These are phyloP conservation scores for Aspergillus fructus DNA, from an alignment of 2,329 filamentous ascomycete species.

Conservation along the genomic window DNA sequence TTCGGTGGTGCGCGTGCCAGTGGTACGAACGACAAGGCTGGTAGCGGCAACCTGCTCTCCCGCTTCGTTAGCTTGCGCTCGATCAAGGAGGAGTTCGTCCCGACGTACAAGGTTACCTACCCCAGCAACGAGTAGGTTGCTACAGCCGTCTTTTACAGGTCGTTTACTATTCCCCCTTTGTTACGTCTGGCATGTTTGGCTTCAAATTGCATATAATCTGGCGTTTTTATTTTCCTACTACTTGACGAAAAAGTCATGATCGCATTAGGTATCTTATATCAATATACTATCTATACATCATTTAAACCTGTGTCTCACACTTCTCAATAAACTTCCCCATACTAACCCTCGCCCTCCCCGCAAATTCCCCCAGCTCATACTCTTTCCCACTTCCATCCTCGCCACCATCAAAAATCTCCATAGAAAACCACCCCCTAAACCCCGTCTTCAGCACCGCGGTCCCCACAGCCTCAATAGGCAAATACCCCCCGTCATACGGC, in stretches of 20 bases:
- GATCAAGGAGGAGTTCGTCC: conserved; percentile 73
- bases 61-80: conserved; percentile 67
- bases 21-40: conserved; percentile 73
- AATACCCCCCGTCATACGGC: conserved; percentile 68
- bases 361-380: conserved; percentile 44
- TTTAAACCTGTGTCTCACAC: conserved; percentile 21
- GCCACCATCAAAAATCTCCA: conserved; percentile 68
- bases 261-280: not conserved
- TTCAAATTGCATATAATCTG: not conserved
- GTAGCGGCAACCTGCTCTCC: conserved; percentile 62
- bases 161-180: not conserved
- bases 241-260: conserved; percentile 7
- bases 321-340: conserved; percentile 47
- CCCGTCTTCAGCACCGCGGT: conserved; percentile 67
- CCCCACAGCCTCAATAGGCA: conserved; percentile 66
- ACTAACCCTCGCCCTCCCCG: conserved; percentile 52
- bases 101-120: conserved; percentile 64
- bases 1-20: conserved; percentile 69
- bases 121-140: conserved; percentile 60
- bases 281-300: not conserved
- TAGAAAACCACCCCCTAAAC: conserved; percentile 65
- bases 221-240: not conserved
- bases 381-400: conserved; percentile 51
- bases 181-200: not conserved
- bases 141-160: not conserved